These are phyloP conservation scores for Hypomyces rosellus DNA, from an alignment of 2,329 filamentous ascomycete species.

Conservation along the genomic window DNA sequence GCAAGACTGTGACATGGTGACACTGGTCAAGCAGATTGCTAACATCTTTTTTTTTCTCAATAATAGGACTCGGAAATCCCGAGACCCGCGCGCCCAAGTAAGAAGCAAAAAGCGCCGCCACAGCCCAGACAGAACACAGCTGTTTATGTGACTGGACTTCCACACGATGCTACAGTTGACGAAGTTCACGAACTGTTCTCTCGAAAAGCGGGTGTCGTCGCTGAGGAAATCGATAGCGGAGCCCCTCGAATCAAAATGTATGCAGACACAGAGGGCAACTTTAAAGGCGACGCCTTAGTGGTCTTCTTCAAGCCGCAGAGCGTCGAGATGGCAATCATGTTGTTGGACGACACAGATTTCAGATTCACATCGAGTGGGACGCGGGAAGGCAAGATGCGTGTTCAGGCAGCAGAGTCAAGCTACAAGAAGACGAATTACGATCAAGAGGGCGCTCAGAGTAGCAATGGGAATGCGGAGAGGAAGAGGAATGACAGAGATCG, in stretches of 20 bases:
- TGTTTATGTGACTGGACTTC: slow-evolving; percentile 85
- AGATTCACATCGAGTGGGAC: slow-evolving; percentile 51
- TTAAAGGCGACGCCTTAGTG: slow-evolving; percentile 89
- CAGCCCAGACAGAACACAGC: slow-evolving; percentile 70
- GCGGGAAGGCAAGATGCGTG: slow-evolving; percentile 62
- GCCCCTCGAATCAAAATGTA: slow-evolving; percentile 92
- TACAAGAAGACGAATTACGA: slow-evolving; percentile 84
- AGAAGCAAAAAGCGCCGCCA: slow-evolving; percentile 42
- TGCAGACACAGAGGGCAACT: slow-evolving; percentile 68
- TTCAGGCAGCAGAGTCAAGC: slow-evolving; percentile 78
- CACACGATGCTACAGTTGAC: slow-evolving; percentile 66
- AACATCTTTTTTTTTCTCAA: not conserved
- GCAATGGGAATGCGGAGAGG: slow-evolving; percentile 22
- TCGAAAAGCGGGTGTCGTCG: slow-evolving; percentile 79
- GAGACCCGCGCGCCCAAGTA: slow-evolving; percentile 35
- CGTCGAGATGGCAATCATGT: slow-evolving; percentile 76
- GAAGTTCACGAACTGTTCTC: slow-evolving; percentile 83
- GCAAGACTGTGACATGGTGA: not conserved
- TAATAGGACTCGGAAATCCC: slow-evolving; percentile 22
- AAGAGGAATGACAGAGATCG: slow-evolving; percentile 62
- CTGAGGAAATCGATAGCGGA: slow-evolving; percentile 87
- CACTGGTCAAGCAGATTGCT: not conserved
- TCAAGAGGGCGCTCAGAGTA: slow-evolving; percentile 22
- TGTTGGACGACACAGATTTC: slow-evolving; percentile 78
- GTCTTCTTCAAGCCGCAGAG: slow-evolving; percentile 94